These are phyloP conservation scores for Chlamydomonas applanata DNA, from an alignment of 139 green algal species.

Conservation along the genomic window DNA sequence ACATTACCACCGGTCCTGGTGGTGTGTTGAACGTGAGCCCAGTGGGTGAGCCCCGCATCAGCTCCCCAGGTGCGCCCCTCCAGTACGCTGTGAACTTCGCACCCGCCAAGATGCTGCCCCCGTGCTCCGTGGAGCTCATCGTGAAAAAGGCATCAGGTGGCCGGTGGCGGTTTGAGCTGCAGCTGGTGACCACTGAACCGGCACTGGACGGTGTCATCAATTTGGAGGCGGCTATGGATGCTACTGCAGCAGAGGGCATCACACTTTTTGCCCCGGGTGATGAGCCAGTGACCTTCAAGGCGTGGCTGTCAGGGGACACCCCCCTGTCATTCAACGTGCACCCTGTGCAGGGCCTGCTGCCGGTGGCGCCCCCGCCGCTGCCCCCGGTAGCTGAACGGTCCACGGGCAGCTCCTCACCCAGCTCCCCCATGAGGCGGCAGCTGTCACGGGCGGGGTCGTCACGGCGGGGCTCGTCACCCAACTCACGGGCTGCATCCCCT, in stretches of 20 bases:
- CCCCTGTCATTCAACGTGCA: conserved; percentile 46
- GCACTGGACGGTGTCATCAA: conserved; percentile 46
- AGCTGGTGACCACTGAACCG: conserved; percentile 46
- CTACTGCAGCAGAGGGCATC: conserved; percentile 19
- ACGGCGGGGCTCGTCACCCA: too few species aligned
- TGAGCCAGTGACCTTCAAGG: conserved; percentile 41
- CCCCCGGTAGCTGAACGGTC: too few species aligned
- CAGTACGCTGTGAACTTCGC: conserved; percentile 36
- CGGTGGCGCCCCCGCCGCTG: background rate
- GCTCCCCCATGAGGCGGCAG: too few species aligned
- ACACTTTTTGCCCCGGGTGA: conserved; percentile 19
- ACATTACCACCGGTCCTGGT: background rate
- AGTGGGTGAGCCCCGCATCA: background rate
- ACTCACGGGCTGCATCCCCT: too few species aligned
- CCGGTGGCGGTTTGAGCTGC: conserved; percentile 61
- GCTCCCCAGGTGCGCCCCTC: conserved; percentile 15
- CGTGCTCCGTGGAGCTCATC: conserved; percentile 42
- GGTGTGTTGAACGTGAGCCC: too few species aligned
- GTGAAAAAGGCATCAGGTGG: conserved; percentile 56
- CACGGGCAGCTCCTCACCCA: too few species aligned
- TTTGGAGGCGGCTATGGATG: conserved; percentile 47
- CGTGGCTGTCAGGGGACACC: conserved; percentile 48
- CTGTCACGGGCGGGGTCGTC: too few species aligned
- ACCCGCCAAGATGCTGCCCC: conserved; percentile 32
- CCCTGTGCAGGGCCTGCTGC: conserved; percentile 26